A percentile compares a stretch with the other conserved stretches of the same genome.
Evolutionary conservation across 148 eudicot genomes (phyloP).

Genomic region (Camellia granthamiana): DNA sequence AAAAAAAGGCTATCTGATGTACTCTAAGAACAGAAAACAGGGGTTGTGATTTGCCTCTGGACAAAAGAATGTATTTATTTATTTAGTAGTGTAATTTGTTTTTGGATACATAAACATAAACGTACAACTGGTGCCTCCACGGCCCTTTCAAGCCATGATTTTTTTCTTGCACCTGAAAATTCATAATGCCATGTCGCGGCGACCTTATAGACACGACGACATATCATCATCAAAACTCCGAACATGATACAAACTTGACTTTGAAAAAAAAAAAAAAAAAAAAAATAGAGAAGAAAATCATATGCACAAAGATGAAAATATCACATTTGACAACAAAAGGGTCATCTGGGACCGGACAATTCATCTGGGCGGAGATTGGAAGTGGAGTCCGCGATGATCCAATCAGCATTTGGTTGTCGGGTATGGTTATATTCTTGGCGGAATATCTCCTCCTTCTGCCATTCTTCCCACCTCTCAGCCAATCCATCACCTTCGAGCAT

Average conservation of each 20-base stretch:
- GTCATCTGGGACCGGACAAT: constrained; percentile 58
- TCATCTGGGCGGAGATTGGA: constrained; percentile 43
- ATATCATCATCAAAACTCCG: constrained; percentile 8
- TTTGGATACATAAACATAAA: background rate
- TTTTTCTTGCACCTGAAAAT: constrained; percentile 8
- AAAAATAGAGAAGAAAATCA: background rate
- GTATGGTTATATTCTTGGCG: constrained; percentile 33
- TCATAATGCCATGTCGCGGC: background rate
- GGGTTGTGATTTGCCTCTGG: background rate
- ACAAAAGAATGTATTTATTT: constrained; percentile 1
- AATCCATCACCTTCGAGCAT: constrained; percentile 65
- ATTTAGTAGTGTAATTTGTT: background rate
- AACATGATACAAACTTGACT: background rate
- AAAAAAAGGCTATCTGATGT: background rate
- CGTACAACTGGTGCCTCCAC: background rate
- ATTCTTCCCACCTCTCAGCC: constrained; percentile 59
- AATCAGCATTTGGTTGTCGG: constrained; percentile 26
- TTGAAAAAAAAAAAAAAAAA: background rate
- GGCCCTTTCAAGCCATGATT: background rate
- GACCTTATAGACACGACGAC: constrained; percentile 6
- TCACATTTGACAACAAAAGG: background rate
- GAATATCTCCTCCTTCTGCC: constrained; percentile 51
- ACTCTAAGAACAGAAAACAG: background rate
- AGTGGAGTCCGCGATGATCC: constrained; percentile 48
- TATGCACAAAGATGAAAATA: constrained; percentile 20